Evolutionary conservation across 331 rosid species (phyloP), one percentile per base, ranked within the genome.

Genomic region (Spiraea crenata): DNA sequence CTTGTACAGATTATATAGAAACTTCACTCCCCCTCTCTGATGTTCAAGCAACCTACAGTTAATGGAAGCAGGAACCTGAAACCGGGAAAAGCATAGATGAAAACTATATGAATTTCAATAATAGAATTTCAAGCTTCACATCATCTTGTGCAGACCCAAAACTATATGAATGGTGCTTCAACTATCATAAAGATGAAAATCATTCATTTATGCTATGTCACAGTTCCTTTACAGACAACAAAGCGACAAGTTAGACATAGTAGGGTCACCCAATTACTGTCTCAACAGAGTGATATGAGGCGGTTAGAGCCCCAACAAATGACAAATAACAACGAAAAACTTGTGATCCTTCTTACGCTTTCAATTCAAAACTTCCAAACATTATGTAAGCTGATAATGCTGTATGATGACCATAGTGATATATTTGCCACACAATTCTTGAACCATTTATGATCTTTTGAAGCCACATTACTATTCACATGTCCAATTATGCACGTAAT

Each of bases 21-120:
- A 93, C 75, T 74, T 80, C 58, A 93, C 95, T 46, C 97, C 96
- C 73, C 42, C 91, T 63, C 97, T 85, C 74, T 93, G 98, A 79
- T 93, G 96, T 77, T 83, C 92, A 79, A 93, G 97, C 75, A 93
- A 87, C 79, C 92, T 85, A 76, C 95, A 90, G 83, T 90, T 90
- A 76, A 93, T 82, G 81, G 98, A 84, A 45, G 97, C 81, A 49
- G 97, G 96, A 70, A 93, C 92, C 97, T 90, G 89, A 51, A 73
- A 67, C 14, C 4, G 12, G 35, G 31, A 5, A 50, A 17, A 34
- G 4, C 47, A 48, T 57, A 34, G 45, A 48, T n/a, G n/a, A n/a
- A n/a, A n/a, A n/a, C n/a, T n/a, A n/a, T n/a, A n/a, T n/a, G n/a
- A n/a, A n/a, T n/a, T n/a, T n/a, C n/a, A 60, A 60, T 7, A 60